Base-by-base conservation (phyloP, 2,329 filamentous ascomycete species). In the Fusarium annulatum region DNA sequence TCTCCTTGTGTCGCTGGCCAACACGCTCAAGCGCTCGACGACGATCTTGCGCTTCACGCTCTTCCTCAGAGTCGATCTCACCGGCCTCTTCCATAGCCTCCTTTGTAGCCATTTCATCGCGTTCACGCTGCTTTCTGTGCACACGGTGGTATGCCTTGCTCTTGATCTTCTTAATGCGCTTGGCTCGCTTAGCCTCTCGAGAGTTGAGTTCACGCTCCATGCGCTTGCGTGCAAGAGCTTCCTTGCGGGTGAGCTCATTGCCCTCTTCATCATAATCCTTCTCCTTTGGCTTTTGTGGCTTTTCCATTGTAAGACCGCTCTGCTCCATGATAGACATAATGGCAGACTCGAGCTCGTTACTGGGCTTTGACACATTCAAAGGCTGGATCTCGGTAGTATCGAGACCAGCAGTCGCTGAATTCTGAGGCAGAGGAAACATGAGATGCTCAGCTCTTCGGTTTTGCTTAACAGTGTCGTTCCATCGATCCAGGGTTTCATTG, bases 81-180 rank as follows among this genome's bases (percentile, higher is more conserved):
- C 88, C 89, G 16, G 88, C 87, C 57, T 88, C 89, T 23, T 86
- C 87, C 82, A 86, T 86, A 63, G 79, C 87, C 78, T 88, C 87
- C 23, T 83, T 83, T 21, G 84, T 81, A 21, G 87, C 88, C 79
- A 86, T 84, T 81, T 91, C 82, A 69, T 90, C 81, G 62, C 88
- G 85, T 74, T 88, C 82, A 76, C 86, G 78, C 81, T 91, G 93
- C 80, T 93, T 97, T 42, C 96, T 91, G 82, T 98, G 96, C 19
- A 98, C 92, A 49, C 95, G 92, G 62, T 96, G 93, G 81, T 97
- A 99, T 1, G 95, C 90, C 82, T 98, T 99, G 81, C 94, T 97
- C 87, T 99, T 99, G 85, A 99, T 99, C 86, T 98, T 98, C 85
- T 98, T 97, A 84, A 99, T 94, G 30, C 96, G 92, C 84, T 95